Evolutionary conservation across 306 rosid genomes (phyloP).

Genomic region (Corylus americana): DNA sequence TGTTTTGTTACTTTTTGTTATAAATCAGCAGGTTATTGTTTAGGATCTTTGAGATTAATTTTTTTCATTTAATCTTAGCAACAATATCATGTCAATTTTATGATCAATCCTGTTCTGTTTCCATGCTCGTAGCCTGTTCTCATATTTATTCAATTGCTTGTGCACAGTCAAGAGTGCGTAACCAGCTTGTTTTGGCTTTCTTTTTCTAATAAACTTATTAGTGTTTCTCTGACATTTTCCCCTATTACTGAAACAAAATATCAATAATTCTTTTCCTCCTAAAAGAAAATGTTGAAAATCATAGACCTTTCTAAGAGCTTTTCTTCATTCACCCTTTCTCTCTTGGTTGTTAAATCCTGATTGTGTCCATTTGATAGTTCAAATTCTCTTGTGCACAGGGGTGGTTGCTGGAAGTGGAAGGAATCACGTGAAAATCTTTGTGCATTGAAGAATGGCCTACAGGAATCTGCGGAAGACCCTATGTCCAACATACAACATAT

Average conservation of each 20-base stretch:
- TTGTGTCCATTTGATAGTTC: constrained; percentile 83
- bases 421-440: constrained; percentile 77
- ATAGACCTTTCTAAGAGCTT: constrained; percentile 5
- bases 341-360: constrained; percentile 37
- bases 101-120: background rate
- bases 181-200: background rate
- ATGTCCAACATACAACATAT: constrained; percentile 38
- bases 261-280: background rate
- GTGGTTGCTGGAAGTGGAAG: constrained; percentile 71
- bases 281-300: background rate
- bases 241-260: constrained; percentile 1
- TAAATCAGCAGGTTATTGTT: background rate
- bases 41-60: background rate
- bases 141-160: background rate
- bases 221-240: background rate
- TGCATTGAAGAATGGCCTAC: constrained; percentile 70
- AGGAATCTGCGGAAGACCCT: constrained; percentile 49
- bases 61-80: background rate
- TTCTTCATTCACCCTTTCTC: constrained; percentile 20
- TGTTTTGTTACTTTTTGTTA: background rate
- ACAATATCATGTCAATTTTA: background rate
- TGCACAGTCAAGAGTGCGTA: background rate
- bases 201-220: background rate
- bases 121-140: constrained; percentile 2
- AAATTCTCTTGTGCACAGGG: constrained; percentile 78